Conservation (phyloP, 2,329 filamentous ascomycete species). For the Boeremia lycopersici region DNA sequence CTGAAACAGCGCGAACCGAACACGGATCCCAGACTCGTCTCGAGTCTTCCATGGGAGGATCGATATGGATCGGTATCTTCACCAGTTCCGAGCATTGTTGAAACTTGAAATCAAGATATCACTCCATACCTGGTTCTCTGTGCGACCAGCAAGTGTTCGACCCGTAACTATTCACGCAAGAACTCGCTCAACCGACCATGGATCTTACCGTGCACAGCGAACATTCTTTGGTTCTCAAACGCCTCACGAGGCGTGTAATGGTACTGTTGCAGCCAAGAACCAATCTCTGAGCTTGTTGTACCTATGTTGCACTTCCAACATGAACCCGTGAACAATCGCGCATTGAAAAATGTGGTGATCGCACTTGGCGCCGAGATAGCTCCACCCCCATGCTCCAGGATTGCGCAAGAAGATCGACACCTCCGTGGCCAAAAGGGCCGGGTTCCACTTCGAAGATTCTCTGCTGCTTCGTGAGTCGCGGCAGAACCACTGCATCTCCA, state of each 20-base stretch:
- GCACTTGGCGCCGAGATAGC: conserved; percentile 17
- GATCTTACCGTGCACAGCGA: conserved; percentile 1
- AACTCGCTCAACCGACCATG: neutral
- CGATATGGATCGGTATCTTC: neutral
- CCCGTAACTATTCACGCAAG: neutral
- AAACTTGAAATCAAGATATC: neutral
- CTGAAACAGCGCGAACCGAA: conserved; percentile 14
- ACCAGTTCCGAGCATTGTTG: neutral
- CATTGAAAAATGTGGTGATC: conserved; percentile 19
- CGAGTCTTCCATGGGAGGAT: neutral
- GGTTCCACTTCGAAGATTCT: conserved; percentile 11
- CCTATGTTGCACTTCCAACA: neutral
- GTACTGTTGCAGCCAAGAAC: conserved; percentile 15
- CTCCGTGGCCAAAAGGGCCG: conserved; percentile 11
- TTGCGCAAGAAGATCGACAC: conserved; percentile 16
- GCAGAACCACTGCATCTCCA: conserved; percentile 10
- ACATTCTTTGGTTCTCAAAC: neutral
- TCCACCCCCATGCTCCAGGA: conserved; percentile 18
- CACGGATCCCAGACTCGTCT: neutral
- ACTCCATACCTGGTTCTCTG: neutral
- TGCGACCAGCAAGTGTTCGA: neutral
- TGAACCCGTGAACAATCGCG: conserved; percentile 8
- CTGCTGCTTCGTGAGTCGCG: conserved; percentile 10
- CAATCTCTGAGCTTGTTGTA: conserved; percentile 9
- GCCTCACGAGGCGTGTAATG: conserved; percentile 8